Evolutionary conservation across 345 rosid genomes (phyloP), one percentile per base, ranked within the genome.

Genomic region (Lagerstroemia speciosa): DNA sequence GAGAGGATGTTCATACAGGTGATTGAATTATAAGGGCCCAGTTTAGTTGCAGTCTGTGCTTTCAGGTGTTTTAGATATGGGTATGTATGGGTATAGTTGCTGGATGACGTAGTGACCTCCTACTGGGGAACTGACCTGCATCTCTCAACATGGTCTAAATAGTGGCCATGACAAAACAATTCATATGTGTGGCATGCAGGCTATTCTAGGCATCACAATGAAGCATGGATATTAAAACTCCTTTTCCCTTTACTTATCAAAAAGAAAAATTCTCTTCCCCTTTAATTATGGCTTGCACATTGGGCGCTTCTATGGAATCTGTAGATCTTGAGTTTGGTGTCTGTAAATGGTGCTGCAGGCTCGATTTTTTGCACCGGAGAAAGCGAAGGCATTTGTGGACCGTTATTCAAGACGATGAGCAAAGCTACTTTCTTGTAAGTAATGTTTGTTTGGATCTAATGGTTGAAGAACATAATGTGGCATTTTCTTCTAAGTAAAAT

Each of bases 1-100:
- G 96, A 87, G 86, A 91, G 98, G 84, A 93, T 93, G 98, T 91
- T 93, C 80, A 93, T 93, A 64, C 98, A 93, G 76, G 98, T 93
- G 74, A 88, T 83, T 71, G 67, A 67, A 75, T 67, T 34, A n/a
- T 34, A 22, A 36, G 22, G 16, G 6, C 57, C 14, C 30, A 22
- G 31, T n/a, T 27, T 22, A 11, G 17, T 20, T 63, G 7, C 34
- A 33, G 17, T 65, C 26, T 20, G 15, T 38, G 12, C 26, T 62
- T 20, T 10, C 20, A 38, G 29, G 64, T 65, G 40, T 38, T 31
- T 69, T n/a, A n/a, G n/a, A n/a, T n/a, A n/a, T n/a, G 32, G 40
- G 34, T 53, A 19, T 69, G 17, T 58, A n/a, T 6, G 34, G 29
- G 6, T 27, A 17, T 48, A 48, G 55, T 19, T 48, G 55, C 55